A percentile compares a stretch with the other conserved stretches of the same genome.
Conservation (phyloP, 768 basidiomycete species). For the Lentinula detonsa region DNA sequence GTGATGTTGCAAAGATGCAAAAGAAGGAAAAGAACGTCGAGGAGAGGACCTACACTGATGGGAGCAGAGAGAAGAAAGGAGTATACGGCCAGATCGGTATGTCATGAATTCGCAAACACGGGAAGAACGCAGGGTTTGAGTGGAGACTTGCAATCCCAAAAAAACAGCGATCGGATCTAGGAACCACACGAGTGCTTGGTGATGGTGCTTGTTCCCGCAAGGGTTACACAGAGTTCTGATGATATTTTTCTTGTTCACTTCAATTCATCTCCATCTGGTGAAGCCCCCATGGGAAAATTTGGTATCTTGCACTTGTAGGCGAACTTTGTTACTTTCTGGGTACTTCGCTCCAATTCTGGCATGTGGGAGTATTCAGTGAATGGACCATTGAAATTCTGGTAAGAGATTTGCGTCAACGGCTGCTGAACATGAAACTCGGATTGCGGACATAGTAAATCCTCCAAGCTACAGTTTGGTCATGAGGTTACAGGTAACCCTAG, state of each 20-base stretch:
- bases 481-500: neutral
- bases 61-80: neutral
- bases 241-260: neutral
- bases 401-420: neutral
- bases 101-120: conserved; percentile 2
- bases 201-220: neutral
- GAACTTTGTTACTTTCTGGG: neutral
- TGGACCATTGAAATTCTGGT: neutral
- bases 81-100: neutral
- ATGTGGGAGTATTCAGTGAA: neutral
- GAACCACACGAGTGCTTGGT: neutral
- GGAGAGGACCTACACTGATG: neutral
- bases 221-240: neutral
- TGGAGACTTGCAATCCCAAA: neutral
- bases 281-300: neutral
- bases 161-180: neutral
- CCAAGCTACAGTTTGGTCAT: neutral
- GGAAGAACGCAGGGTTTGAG: conserved; percentile 3
- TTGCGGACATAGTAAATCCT: neutral
- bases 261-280: neutral
- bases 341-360: neutral
- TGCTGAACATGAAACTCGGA: neutral
- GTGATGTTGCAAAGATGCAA: neutral
- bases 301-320: neutral
- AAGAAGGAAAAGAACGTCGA: neutral